Evolutionary conservation across 371 early-diverging fungal genomes (phyloP).

Genomic region (Funneliformis caledonium): DNA sequence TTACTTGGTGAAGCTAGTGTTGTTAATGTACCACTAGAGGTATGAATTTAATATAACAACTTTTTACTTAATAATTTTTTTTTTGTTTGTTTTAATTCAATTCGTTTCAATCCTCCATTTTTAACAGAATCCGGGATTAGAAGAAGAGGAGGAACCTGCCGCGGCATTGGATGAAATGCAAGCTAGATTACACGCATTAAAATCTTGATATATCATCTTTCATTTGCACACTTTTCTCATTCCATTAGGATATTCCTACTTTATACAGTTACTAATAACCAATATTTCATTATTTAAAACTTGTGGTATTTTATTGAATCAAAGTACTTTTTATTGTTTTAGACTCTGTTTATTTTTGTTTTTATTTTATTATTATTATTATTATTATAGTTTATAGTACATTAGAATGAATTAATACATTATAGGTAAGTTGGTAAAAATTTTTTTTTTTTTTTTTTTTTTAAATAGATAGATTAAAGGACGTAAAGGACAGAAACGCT

Average conservation of each 20-base stretch:
- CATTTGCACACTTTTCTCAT: neutral
- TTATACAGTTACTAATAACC: neutral
- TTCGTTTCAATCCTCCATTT: neutral
- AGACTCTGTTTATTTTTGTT: neutral
- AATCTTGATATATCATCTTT: constrained; percentile 33
- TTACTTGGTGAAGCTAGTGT: constrained; percentile 72
- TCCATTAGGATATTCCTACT: neutral
- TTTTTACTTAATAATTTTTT: neutral
- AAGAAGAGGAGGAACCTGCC: constrained; percentile 70
- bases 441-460: no score
- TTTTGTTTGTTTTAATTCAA: neutral
- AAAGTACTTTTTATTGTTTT: neutral
- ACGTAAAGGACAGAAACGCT: no score
- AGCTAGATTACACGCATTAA: constrained; percentile 78
- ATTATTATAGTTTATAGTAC: no score
- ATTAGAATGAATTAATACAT: neutral
- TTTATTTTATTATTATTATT: no score
- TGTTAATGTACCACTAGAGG: constrained; percentile 63
- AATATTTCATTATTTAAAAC: no score
- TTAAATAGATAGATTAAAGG: no score
- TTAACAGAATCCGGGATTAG: constrained; percentile 30
- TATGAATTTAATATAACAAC: constrained; percentile 37
- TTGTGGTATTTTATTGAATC: no score
- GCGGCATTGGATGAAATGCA: constrained; percentile 85
- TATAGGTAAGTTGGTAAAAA: no score